phyloP scores from a whole-genome alignment of 2,329 filamentous ascomycete genomes.

The Capronia americana region DNA sequence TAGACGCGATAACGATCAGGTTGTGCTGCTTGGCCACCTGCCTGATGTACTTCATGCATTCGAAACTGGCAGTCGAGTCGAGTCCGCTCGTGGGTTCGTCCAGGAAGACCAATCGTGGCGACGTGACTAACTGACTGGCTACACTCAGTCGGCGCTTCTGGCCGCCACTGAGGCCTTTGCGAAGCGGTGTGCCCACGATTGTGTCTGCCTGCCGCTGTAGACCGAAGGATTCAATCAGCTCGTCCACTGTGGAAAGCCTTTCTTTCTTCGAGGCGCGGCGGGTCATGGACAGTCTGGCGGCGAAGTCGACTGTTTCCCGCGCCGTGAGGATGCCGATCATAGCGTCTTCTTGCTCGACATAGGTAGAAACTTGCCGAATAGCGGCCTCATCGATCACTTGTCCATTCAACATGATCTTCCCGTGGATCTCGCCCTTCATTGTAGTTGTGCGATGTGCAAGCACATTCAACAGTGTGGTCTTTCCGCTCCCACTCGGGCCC shows the following conservation, averaged over 20 bases:
- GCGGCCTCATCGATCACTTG: slow-evolving; percentile 56
- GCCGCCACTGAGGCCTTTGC: slow-evolving; percentile 82
- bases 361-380: slow-evolving; percentile 72
- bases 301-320: slow-evolving; percentile 78
- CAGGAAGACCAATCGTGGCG: slow-evolving; percentile 79
- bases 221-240: slow-evolving; percentile 74
- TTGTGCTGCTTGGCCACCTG: slow-evolving; percentile 63
- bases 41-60: slow-evolving; percentile 77
- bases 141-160: slow-evolving; percentile 83
- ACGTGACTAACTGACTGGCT: slow-evolving; percentile 80
- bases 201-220: slow-evolving; percentile 72
- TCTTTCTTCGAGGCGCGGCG: slow-evolving; percentile 62
- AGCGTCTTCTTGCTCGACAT: slow-evolving; percentile 88
- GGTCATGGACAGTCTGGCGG: slow-evolving; percentile 69
- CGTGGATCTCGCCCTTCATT: slow-evolving; percentile 60
- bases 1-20: slow-evolving; percentile 80
- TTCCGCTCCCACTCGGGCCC: slow-evolving; percentile 77
- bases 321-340: slow-evolving; percentile 82
- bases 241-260: slow-evolving; percentile 67
- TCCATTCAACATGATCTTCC: slow-evolving; percentile 69
- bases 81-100: slow-evolving; percentile 85
- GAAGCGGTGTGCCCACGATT: slow-evolving; percentile 79
- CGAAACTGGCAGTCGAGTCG: slow-evolving; percentile 76
- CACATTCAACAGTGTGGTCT: slow-evolving; percentile 83
- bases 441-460: slow-evolving; percentile 68